A percentile compares a stretch with the other conserved stretches of the same genome.
These are phyloP conservation scores for Psilocybe azurescens DNA, from an alignment of 768 basidiomycete species.

Conservation along the genomic window DNA sequence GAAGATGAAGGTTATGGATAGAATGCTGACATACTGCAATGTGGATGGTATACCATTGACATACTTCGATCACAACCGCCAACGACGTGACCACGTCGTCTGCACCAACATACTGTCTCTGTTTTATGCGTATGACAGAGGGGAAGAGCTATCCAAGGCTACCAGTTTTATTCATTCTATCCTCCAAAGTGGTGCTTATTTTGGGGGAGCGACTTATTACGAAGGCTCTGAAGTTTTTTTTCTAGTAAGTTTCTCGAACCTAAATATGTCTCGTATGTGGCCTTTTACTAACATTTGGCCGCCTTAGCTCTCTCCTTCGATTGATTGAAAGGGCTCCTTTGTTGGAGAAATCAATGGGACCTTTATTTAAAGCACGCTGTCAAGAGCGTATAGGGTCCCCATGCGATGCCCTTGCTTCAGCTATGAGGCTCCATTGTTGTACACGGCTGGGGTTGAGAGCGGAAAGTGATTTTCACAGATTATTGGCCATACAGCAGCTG, in stretches of 20 bases:
- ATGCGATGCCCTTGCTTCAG: background rate
- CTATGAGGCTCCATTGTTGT: too few species aligned
- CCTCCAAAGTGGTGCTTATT: background rate
- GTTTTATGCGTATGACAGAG: background rate
- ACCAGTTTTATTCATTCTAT: background rate
- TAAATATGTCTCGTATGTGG: background rate
- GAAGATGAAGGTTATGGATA: background rate
- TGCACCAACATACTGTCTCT: background rate
- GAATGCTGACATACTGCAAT: background rate
- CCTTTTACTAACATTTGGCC: background rate
- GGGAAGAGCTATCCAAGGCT: background rate
- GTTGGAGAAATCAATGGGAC: constrained; percentile 26
- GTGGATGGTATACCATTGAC: background rate
- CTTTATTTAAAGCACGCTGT: constrained; percentile 37
- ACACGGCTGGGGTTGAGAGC: too few species aligned
- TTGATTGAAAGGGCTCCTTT: background rate
- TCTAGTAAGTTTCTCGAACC: background rate
- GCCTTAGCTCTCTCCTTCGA: background rate
- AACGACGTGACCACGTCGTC: background rate
- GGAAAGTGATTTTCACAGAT: too few species aligned
- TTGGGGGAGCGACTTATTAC: background rate
- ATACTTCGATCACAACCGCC: background rate
- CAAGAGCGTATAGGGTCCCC: constrained; percentile 39
- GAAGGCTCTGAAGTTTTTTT: background rate
- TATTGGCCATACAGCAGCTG: background rate